Evolutionary conservation across 805 yeast genomes (phyloP).

Genomic region (Starmerella scarabaei): DNA sequence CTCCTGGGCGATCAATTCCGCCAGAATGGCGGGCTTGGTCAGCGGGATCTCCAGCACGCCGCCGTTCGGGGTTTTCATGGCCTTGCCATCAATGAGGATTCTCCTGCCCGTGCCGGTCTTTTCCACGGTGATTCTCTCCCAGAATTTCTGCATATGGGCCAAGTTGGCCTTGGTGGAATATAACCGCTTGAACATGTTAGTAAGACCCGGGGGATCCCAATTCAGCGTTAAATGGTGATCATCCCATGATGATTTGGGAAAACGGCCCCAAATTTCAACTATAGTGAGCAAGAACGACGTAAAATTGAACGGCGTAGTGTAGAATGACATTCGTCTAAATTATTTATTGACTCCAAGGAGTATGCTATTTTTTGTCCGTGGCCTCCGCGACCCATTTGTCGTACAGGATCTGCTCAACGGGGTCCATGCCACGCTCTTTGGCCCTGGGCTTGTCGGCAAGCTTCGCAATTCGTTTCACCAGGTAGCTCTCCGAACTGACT

Average conservation of each 20-base stretch:
- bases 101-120: slow-evolving; percentile 31
- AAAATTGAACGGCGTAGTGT: too few relatives aligned
- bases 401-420: slow-evolving; percentile 21
- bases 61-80: slow-evolving; percentile 78
- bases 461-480: slow-evolving; percentile 18
- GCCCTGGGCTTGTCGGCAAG: slow-evolving; percentile 9
- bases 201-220: too few relatives aligned
- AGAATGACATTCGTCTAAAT: too few relatives aligned
- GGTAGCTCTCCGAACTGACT: slow-evolving; percentile 19
- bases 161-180: background rate
- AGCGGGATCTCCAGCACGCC: slow-evolving; percentile 51
- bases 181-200: background rate
- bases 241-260: too few relatives aligned
- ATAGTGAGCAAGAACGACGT: too few relatives aligned
- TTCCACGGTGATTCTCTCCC: slow-evolving; percentile 56
- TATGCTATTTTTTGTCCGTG: too few relatives aligned
- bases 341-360: too few relatives aligned
- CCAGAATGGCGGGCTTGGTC: slow-evolving; percentile 37
- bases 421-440: slow-evolving; percentile 10
- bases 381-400: slow-evolving; percentile 20
- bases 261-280: too few relatives aligned
- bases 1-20: slow-evolving; percentile 68
- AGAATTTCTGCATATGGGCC: slow-evolving; percentile 39
- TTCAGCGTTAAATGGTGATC: too few relatives aligned
- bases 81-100: slow-evolving; percentile 58